Percentiles rank a stretch among this genome's conserved stretches.
Evolutionary conservation across 2,329 filamentous ascomycete genomes (phyloP).

Genomic region (Trichoderma pleuroti): DNA sequence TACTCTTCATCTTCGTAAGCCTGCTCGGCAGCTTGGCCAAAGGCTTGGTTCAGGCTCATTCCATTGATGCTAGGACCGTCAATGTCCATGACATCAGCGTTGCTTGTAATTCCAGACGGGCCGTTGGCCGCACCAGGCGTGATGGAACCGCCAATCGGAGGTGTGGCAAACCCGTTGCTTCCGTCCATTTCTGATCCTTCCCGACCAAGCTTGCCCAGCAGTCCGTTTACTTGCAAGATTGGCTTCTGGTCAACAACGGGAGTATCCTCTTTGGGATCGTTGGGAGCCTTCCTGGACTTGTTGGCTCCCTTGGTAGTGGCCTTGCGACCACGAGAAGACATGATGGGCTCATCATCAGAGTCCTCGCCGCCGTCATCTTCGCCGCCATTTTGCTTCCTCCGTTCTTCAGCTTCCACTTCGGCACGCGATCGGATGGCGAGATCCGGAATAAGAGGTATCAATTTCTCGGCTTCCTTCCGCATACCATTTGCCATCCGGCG

Average conservation of each 20-base stretch:
- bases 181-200: constrained; percentile 82
- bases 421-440: constrained; percentile 85
- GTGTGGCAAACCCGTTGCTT: constrained; percentile 83
- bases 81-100: constrained; percentile 81
- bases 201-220: constrained; percentile 54
- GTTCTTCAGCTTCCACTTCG: constrained; percentile 85
- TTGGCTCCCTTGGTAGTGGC: constrained; percentile 73
- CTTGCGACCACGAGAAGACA: constrained; percentile 91
- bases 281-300: constrained; percentile 69
- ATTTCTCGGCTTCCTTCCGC: constrained; percentile 95
- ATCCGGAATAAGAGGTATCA: constrained; percentile 92
- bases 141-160: constrained; percentile 72
- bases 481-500: constrained; percentile 93
- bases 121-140: constrained; percentile 74
- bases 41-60: constrained; percentile 59
- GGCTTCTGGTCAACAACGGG: constrained; percentile 74
- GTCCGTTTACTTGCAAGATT: constrained; percentile 61
- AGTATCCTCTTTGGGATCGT: constrained; percentile 73
- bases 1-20: constrained; percentile 89
- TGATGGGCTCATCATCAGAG: constrained; percentile 96
- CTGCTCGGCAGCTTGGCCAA: constrained; percentile 68
- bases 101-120: constrained; percentile 63
- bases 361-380: constrained; percentile 82
- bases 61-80: constrained; percentile 71
- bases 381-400: constrained; percentile 80